A percentile compares a stretch with the other conserved stretches of the same genome.
phyloP scores from a whole-genome alignment of 176 grass and related monocot species.

The Avena insularis region DNA sequence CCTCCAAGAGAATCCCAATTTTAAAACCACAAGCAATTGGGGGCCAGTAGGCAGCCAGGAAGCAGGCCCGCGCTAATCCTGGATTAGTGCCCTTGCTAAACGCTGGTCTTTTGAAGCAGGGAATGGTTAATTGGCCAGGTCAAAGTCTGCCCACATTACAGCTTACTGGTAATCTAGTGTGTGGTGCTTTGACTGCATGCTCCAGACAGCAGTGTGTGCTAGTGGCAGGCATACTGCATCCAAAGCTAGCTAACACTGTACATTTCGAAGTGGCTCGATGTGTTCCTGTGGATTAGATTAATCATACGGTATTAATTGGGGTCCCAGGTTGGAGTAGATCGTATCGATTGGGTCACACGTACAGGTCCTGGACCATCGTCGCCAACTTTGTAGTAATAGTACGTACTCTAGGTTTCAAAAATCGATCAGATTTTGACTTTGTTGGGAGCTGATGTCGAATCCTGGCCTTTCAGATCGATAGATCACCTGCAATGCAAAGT shows the following conservation, averaged over 20 bases:
- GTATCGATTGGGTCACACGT: no score
- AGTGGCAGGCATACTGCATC: conserved; percentile 13
- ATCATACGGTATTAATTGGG: neutral
- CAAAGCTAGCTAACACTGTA: neutral
- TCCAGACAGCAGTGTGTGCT: conserved; percentile 19
- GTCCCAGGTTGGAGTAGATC: no score
- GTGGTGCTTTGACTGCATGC: conserved; percentile 53
- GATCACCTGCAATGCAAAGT: no score
- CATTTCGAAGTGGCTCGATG: conserved; percentile 57
- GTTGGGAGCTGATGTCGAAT: no score
- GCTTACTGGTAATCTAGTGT: neutral
- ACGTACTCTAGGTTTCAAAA: no score
- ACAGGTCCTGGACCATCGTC: no score
- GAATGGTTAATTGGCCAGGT: conserved; percentile 20
- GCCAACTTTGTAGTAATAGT: no score
- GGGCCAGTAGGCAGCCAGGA: conserved; percentile 42
- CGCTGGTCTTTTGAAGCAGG: neutral
- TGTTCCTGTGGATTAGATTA: conserved; percentile 36
- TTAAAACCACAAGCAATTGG: neutral
- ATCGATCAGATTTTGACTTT: no score
- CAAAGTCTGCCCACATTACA: conserved; percentile 42
- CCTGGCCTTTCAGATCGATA: no score
- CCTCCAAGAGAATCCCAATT: conserved; percentile 31
- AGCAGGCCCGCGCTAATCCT: conserved; percentile 52
- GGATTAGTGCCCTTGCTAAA: conserved; percentile 58